phyloP scores from a whole-genome alignment of 495 filamentous ascomycete genomes.

The Penicillium roqueforti region DNA sequence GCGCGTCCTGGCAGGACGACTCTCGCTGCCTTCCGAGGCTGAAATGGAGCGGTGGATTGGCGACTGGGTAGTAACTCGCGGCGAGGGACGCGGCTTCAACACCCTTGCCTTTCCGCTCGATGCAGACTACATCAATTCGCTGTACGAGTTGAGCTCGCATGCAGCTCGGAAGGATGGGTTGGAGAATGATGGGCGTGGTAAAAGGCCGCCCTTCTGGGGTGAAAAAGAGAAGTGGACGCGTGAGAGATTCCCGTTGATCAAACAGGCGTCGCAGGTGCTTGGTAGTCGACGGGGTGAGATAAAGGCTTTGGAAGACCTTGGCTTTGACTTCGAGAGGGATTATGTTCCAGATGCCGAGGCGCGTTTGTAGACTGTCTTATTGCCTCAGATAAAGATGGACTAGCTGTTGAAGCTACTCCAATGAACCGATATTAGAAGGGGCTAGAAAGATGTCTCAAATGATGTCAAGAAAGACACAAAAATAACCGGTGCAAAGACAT shows the following conservation, averaged over 20 bases:
- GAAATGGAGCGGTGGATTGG: conserved; percentile 11
- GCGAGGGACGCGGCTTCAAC: conserved; percentile 7
- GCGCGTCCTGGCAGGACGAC: conserved; percentile 7
- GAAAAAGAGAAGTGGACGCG: conserved; percentile 11
- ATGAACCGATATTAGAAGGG: too few species aligned
- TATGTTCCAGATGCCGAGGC: not conserved
- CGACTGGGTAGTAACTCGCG: conserved; percentile 2
- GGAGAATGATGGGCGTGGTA: conserved; percentile 7
- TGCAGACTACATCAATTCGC: conserved; percentile 8
- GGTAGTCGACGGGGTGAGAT: not conserved
- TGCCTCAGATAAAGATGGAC: not conserved
- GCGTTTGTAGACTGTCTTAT: not conserved
- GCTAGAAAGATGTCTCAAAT: too few species aligned
- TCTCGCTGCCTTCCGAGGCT: not conserved
- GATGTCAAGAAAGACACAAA: too few species aligned
- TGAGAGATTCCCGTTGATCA: conserved; percentile 9
- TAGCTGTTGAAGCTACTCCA: too few species aligned
- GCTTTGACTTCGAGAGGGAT: conserved; percentile 3
- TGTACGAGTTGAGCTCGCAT: not conserved
- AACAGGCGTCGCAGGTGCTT: conserved; percentile 8
- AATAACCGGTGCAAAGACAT: too few species aligned
- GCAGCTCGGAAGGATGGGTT: conserved; percentile 1
- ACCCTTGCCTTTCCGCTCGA: conserved; percentile 10
- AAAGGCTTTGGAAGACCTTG: conserved; percentile 6
- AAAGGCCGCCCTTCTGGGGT: conserved; percentile 4